Conservation (phyloP, 352 stramenopile genomes). For the Thraustochytrium striatum region DNA sequence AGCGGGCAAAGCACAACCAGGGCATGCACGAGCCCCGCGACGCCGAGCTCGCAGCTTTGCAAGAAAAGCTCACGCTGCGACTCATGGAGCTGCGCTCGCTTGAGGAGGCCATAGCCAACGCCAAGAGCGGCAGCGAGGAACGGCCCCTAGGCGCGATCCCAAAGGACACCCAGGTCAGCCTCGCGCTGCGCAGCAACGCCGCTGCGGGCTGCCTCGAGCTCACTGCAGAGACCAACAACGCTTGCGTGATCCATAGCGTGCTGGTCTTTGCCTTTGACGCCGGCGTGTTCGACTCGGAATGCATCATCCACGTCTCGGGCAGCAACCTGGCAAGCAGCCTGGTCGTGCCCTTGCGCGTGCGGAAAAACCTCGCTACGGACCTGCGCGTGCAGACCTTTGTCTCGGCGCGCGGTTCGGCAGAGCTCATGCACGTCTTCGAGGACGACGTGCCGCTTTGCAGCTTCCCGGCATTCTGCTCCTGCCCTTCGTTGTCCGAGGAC, state of each 20-base stretch:
- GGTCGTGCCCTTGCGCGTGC: slow-evolving; percentile 57
- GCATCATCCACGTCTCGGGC: slow-evolving; percentile 64
- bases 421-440: slow-evolving; percentile 80
- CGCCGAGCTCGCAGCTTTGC: slow-evolving; percentile 51
- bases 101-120: slow-evolving; percentile 58
- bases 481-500: background rate
- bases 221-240: slow-evolving; percentile 71
- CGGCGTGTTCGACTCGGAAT: slow-evolving; percentile 76
- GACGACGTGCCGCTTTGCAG: slow-evolving; percentile 68
- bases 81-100: slow-evolving; percentile 70
- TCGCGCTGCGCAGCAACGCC: slow-evolving; percentile 48
- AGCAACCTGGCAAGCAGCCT: slow-evolving; percentile 59
- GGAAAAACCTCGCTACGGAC: slow-evolving; percentile 62
- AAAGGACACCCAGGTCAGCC: slow-evolving; percentile 50
- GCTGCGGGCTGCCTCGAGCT: slow-evolving; percentile 63
- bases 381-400: slow-evolving; percentile 59
- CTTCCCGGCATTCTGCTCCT: slow-evolving; percentile 69
- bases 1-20: too few relatives aligned
- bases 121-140: slow-evolving; percentile 21
- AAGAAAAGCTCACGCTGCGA: slow-evolving; percentile 66
- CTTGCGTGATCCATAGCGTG: slow-evolving; percentile 78
- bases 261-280: slow-evolving; percentile 76
- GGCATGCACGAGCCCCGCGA: slow-evolving; percentile 51
- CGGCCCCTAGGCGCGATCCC: slow-evolving; percentile 51
- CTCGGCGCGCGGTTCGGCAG: slow-evolving; percentile 68